These are phyloP conservation scores for Solanum okadae DNA, from an alignment of 257 asterid genomes.

Conservation along the genomic window DNA sequence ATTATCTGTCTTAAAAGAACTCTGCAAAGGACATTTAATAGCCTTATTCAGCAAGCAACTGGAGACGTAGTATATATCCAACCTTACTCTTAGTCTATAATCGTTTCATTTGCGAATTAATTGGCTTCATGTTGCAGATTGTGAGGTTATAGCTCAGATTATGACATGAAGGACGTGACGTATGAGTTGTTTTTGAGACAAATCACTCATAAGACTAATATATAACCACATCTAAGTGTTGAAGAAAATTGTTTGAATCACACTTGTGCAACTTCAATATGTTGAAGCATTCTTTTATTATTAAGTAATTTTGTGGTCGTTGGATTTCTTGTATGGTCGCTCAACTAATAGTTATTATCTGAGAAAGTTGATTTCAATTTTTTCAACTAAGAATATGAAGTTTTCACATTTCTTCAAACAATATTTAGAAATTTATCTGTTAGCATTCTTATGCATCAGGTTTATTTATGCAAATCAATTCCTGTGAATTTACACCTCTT, in stretches of 20 bases:
- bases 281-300: background rate
- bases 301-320: background rate
- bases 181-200: background rate
- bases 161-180: background rate
- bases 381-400: background rate
- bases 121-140: background rate
- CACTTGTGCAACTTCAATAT: background rate
- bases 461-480: background rate
- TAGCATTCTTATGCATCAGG: background rate
- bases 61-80: no score
- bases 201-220: background rate
- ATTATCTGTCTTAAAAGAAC: background rate
- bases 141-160: background rate
- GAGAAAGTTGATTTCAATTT: background rate
- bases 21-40: background rate
- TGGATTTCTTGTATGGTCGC: background rate
- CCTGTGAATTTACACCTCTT: background rate
- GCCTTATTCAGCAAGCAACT: background rate
- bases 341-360: background rate
- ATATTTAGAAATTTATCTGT: background rate
- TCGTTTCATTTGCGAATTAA: background rate
- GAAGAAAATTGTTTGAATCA: background rate
- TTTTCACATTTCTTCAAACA: background rate
- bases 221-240: background rate
- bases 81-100: no score